phyloP scores from a whole-genome alignment of 2,329 filamentous ascomycete genomes.

The Whalleya microplaca region DNA sequence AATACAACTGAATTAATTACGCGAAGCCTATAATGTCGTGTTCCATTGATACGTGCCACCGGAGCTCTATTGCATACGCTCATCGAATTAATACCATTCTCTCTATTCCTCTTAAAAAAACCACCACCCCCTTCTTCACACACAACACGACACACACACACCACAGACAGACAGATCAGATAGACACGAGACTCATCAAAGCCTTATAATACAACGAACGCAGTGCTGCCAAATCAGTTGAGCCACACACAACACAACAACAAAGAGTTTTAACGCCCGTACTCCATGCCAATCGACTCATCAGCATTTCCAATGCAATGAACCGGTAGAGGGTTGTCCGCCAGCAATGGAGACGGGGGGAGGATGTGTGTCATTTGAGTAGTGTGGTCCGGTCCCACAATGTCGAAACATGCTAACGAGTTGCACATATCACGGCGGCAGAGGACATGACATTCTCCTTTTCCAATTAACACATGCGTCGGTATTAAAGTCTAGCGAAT shows the following conservation, averaged over 20 bases:
- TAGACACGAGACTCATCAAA: too few relatives aligned
- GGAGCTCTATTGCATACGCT: not conserved
- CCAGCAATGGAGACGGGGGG: not conserved
- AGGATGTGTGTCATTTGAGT: too few relatives aligned
- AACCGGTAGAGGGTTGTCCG: not conserved
- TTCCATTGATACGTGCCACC: not conserved
- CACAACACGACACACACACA: too few relatives aligned
- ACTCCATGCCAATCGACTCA: conserved; percentile 1
- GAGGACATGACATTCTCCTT: conserved; percentile 11
- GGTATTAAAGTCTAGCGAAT: conserved; percentile 51
- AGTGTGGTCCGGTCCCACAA: not conserved
- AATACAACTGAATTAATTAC: not conserved
- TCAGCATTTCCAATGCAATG: conserved; percentile 2
- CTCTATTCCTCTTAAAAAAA: not conserved
- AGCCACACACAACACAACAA: too few relatives aligned
- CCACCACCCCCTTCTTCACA: not conserved
- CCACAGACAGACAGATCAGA: too few relatives aligned
- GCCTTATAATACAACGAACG: not conserved
- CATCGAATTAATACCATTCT: not conserved
- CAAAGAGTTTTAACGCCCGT: not conserved
- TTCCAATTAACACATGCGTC: conserved; percentile 39
- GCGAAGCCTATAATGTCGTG: not conserved
- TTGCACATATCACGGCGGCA: conserved; percentile 7
- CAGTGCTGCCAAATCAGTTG: not conserved
- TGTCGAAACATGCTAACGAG: not conserved